Conservation (phyloP, 805 yeast genomes). For the Candida awuae region DNA sequence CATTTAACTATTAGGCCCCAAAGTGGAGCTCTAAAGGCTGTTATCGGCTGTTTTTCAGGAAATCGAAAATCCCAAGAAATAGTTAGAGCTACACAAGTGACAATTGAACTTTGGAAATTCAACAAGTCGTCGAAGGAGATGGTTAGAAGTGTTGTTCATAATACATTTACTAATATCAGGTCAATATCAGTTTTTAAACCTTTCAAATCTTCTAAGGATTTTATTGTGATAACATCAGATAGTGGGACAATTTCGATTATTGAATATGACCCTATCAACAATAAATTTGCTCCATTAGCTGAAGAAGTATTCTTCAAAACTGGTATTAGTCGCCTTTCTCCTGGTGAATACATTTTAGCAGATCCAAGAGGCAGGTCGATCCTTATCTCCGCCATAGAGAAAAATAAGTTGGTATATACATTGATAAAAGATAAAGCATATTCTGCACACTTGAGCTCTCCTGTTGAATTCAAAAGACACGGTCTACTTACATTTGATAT, state of each 20-base stretch:
- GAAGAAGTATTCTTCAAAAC: constrained; percentile 68
- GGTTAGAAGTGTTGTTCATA: constrained; percentile 33
- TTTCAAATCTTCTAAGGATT: constrained; percentile 48
- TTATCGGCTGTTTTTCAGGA: constrained; percentile 64
- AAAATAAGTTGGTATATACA: constrained; percentile 62
- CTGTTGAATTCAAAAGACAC: constrained; percentile 58
- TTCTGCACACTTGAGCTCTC: constrained; percentile 48
- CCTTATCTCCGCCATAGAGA: constrained; percentile 65
- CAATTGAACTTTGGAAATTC: constrained; percentile 45
- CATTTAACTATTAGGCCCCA: constrained; percentile 64
- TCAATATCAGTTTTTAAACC: constrained; percentile 42
- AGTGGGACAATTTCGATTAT: constrained; percentile 61
- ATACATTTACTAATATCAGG: constrained; percentile 53
- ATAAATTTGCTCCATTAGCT: constrained; percentile 32
- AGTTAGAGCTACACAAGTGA: constrained; percentile 47
- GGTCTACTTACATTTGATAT: constrained; percentile 43
- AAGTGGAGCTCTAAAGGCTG: constrained; percentile 42
- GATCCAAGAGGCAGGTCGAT: constrained; percentile 70
- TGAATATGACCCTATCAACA: constrained; percentile 22
- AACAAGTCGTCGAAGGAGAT: constrained; percentile 53
- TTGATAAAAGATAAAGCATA: constrained; percentile 36
- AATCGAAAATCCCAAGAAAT: constrained; percentile 51
- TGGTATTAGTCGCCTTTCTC: constrained; percentile 67
- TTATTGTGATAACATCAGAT: constrained; percentile 65
- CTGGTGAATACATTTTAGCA: constrained; percentile 62